phyloP scores from a whole-genome alignment of 2,329 filamentous ascomycete genomes.

The Fusarium sp. region DNA sequence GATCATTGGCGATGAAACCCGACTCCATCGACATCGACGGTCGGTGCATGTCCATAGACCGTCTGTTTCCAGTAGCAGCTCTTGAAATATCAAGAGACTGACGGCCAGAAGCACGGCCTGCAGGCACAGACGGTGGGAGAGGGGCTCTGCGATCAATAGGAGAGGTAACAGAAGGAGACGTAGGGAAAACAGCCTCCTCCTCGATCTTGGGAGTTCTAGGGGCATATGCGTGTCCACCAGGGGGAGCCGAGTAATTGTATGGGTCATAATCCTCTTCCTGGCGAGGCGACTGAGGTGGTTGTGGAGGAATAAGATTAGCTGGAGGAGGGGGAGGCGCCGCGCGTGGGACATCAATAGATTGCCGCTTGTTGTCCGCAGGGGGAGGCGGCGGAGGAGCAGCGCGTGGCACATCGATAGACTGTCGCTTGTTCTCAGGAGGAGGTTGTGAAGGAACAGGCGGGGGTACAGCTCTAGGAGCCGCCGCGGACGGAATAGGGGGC shows the following conservation, averaged over 20 bases:
- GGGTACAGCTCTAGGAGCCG: conserved; percentile 72
- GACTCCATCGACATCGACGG: conserved; percentile 82
- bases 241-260: conserved; percentile 66
- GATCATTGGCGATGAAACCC: conserved; percentile 88
- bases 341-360: conserved; percentile 80
- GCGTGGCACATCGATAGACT: conserved; percentile 80
- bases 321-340: conserved; percentile 77
- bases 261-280: conserved; percentile 80
- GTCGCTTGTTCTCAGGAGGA: conserved; percentile 66
- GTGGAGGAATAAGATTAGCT: conserved; percentile 71
- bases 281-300: conserved; percentile 52
- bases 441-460: conserved; percentile 77
- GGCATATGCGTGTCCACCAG: conserved; percentile 51
- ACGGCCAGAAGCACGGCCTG: conserved; percentile 47
- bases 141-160: conserved; percentile 64
- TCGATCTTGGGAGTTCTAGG: conserved; percentile 59
- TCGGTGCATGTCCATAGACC: conserved; percentile 82
- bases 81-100: conserved; percentile 57
- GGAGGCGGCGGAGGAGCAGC: conserved; percentile 78
- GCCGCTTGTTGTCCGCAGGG: conserved; percentile 69
- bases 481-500: conserved; percentile 69
- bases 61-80: conserved; percentile 60
- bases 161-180: conserved; percentile 61
- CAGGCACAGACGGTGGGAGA: conserved; percentile 56
- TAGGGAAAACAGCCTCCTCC: conserved; percentile 65